Conservation (phyloP, 2,329 filamentous ascomycete species). For the Cadophora luteo-olivacea region DNA sequence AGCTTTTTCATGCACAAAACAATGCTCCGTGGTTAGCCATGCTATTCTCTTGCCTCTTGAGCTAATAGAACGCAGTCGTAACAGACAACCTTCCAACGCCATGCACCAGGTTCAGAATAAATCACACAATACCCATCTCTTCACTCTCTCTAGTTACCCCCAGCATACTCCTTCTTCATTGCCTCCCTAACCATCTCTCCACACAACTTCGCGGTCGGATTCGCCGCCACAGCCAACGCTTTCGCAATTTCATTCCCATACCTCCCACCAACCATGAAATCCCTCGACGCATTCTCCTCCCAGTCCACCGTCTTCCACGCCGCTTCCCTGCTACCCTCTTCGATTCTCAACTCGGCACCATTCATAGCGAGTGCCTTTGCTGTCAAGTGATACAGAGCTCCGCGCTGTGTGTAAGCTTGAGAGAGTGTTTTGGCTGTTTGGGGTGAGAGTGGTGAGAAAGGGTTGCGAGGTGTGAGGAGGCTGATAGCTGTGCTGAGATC, state of each 20-base stretch:
- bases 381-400: conserved; percentile 66
- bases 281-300: conserved; percentile 66
- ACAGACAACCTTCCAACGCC: neutral
- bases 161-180: conserved; percentile 70
- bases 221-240: conserved; percentile 67
- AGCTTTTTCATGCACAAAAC: neutral
- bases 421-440: conserved; percentile 70
- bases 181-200: conserved; percentile 73
- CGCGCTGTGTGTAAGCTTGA: conserved; percentile 75
- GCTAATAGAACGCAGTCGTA: neutral
- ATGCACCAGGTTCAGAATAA: neutral
- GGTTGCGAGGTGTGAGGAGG: conserved; percentile 60
- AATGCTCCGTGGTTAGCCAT: neutral
- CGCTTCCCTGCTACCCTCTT: conserved; percentile 51
- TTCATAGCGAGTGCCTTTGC: conserved; percentile 48
- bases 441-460: conserved; percentile 63
- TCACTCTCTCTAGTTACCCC: neutral
- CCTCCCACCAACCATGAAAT: conserved; percentile 68
- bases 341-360: conserved; percentile 48
- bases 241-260: conserved; percentile 72
- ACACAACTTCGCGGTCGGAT: conserved; percentile 73
- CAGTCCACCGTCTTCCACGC: conserved; percentile 61
- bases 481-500: conserved; percentile 65
- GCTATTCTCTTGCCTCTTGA: neutral
- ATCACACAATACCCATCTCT: neutral